phyloP scores from a whole-genome alignment of 2,329 filamentous ascomycete genomes.

The Fusarium papillatum region DNA sequence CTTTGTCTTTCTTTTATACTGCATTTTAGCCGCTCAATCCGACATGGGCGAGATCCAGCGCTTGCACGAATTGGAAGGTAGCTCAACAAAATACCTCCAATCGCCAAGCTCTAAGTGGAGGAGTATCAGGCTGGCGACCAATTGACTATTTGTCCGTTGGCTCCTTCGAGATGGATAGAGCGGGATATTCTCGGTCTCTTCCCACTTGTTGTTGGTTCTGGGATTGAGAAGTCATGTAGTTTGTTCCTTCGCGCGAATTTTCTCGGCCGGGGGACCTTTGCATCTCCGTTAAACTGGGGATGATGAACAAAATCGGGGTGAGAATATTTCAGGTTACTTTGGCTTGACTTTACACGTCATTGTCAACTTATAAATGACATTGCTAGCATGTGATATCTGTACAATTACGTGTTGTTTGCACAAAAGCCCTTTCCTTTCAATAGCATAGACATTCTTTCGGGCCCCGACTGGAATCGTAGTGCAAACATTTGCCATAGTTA shows the following conservation, averaged over 20 bases:
- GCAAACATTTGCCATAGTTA: background rate
- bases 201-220: background rate
- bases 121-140: background rate
- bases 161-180: background rate
- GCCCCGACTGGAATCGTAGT: background rate
- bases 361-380: background rate
- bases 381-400: background rate
- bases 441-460: background rate
- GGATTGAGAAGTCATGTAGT: background rate
- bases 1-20: background rate
- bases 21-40: background rate
- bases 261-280: background rate
- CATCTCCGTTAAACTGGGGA: background rate
- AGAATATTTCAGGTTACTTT: background rate
- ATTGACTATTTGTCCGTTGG: background rate
- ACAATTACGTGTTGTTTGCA: background rate
- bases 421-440: background rate
- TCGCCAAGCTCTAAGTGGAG: background rate
- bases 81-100: background rate
- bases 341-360: background rate
- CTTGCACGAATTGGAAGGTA: background rate
- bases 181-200: conserved; percentile 2
- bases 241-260: background rate
- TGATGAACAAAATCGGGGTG: background rate
- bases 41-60: background rate